Conservation (phyloP, 2,329 filamentous ascomycete species). For the Phialemoniopsis sp. region DNA sequence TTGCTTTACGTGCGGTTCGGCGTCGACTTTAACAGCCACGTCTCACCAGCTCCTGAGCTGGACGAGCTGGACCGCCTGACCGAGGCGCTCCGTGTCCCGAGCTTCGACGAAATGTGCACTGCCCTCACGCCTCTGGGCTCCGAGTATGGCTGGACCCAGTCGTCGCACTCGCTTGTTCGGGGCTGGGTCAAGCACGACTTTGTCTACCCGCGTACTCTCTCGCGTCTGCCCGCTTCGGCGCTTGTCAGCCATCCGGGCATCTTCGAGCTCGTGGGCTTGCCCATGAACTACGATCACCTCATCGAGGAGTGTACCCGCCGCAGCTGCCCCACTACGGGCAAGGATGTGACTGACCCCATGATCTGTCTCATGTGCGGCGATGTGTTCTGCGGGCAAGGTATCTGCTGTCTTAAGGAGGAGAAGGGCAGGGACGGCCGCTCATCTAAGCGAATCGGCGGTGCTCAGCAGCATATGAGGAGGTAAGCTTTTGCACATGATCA, state of each 20-base stretch:
- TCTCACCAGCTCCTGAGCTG: slow-evolving; percentile 58
- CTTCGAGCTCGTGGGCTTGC: slow-evolving; percentile 88
- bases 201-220: slow-evolving; percentile 28
- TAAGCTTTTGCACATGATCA: slow-evolving; percentile 39
- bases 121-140: slow-evolving; percentile 43
- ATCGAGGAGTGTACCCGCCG: slow-evolving; percentile 87
- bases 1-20: slow-evolving; percentile 86
- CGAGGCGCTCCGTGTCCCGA: slow-evolving; percentile 69
- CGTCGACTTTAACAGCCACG: slow-evolving; percentile 75
- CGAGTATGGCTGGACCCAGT: slow-evolving; percentile 41
- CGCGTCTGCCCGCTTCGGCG: slow-evolving; percentile 32
- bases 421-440: slow-evolving; percentile 34
- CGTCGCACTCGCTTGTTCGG: slow-evolving; percentile 39
- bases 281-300: slow-evolving; percentile 85
- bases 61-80: slow-evolving; percentile 82
- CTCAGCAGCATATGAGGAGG: slow-evolving; percentile 85
- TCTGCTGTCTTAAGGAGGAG: slow-evolving; percentile 76
- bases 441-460: slow-evolving; percentile 64
- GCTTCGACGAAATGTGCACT: slow-evolving; percentile 73
- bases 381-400: slow-evolving; percentile 92
- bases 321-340: slow-evolving; percentile 83
- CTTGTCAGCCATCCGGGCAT: slow-evolving; percentile 78
- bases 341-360: slow-evolving; percentile 85
- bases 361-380: slow-evolving; percentile 94
- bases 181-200: slow-evolving; percentile 69